Evolutionary conservation across 495 filamentous ascomycete genomes (phyloP).

Genomic region (Ascobolus immersus): DNA sequence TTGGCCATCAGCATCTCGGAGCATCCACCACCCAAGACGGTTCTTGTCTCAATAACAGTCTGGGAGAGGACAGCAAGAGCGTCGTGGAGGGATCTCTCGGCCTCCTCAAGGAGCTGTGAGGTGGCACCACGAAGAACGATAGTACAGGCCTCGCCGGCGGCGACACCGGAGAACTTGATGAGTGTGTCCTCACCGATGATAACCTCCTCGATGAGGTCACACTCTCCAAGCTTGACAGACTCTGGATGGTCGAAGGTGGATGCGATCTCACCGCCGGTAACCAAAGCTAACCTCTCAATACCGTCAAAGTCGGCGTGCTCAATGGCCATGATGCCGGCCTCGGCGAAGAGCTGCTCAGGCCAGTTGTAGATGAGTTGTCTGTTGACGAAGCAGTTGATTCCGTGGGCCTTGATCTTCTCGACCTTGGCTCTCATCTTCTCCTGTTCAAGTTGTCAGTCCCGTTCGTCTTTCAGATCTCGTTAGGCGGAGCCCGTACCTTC

Average conservation of each 20-base stretch:
- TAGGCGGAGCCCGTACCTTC: too few relatives aligned
- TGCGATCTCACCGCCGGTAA: conserved; percentile 90
- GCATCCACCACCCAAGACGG: conserved; percentile 83
- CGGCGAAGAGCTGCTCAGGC: conserved; percentile 95
- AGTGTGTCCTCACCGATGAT: conserved; percentile 93
- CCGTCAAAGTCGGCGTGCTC: conserved; percentile 98
- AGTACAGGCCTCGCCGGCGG: conserved; percentile 82
- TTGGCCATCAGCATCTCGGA: conserved; percentile 98
- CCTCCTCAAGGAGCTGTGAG: conserved; percentile 87
- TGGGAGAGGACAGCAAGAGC: conserved; percentile 91
- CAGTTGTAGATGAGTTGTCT: conserved; percentile 98
- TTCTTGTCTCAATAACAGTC: conserved; percentile 80
- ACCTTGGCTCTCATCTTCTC: conserved; percentile 99
- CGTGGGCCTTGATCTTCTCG: conserved; percentile 92
- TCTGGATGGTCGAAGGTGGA: conserved; percentile 97
- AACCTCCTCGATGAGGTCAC: conserved; percentile 89
- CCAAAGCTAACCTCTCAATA: conserved; percentile 78
- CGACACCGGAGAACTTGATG: conserved; percentile 91
- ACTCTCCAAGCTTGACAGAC: conserved; percentile 80
- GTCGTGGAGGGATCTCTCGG: conserved; percentile 86
- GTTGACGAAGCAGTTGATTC: conserved; percentile 99
- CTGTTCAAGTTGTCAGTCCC: too few relatives aligned
- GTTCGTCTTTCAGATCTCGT: too few relatives aligned
- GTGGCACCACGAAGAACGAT: conserved; percentile 91
- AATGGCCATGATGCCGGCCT: conserved; percentile 92